Evolutionary conservation across 78 protist species (phyloP).

Genomic region (Tieghemostelium lacteum): DNA sequence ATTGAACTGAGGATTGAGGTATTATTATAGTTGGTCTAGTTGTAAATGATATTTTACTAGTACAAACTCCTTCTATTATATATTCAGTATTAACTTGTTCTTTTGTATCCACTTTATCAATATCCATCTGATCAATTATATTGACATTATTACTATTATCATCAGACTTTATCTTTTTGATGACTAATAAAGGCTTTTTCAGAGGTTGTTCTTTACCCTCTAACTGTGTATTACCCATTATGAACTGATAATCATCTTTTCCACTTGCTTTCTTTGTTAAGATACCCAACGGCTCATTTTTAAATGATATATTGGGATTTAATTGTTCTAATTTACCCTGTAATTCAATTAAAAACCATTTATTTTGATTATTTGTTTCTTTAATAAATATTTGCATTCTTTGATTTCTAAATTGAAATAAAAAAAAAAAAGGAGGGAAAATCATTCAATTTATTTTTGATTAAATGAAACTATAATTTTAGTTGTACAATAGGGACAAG

Average conservation of each 20-base stretch:
- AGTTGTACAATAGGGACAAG: slow-evolving; percentile 49
- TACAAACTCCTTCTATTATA: slow-evolving; percentile 5
- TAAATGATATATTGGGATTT: background rate
- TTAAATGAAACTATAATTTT: slow-evolving; percentile 1
- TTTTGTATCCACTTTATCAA: background rate
- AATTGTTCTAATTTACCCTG: slow-evolving; percentile 23
- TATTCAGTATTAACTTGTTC: background rate
- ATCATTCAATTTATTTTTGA: background rate
- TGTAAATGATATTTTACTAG: slow-evolving; percentile 17
- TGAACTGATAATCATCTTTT: slow-evolving; percentile 20
- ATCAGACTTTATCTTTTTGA: slow-evolving; percentile 1
- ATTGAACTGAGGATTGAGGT: slow-evolving; percentile 13
- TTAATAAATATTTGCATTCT: slow-evolving; percentile 30
- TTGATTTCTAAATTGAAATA: background rate
- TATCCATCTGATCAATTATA: background rate
- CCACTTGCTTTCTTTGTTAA: slow-evolving; percentile 10
- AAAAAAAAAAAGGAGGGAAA: too few relatives aligned
- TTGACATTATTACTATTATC: background rate
- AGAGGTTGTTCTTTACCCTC: slow-evolving; percentile 11
- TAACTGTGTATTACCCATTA: slow-evolving; percentile 3
- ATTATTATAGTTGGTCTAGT: slow-evolving; percentile 33
- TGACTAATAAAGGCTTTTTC: slow-evolving; percentile 35
- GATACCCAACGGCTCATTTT: background rate
- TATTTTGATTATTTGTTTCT: background rate
- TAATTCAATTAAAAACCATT: slow-evolving; percentile 17